Conservation (phyloP, 2,329 filamentous ascomycete species). For the Drechslerella stenobrocha region DNA sequence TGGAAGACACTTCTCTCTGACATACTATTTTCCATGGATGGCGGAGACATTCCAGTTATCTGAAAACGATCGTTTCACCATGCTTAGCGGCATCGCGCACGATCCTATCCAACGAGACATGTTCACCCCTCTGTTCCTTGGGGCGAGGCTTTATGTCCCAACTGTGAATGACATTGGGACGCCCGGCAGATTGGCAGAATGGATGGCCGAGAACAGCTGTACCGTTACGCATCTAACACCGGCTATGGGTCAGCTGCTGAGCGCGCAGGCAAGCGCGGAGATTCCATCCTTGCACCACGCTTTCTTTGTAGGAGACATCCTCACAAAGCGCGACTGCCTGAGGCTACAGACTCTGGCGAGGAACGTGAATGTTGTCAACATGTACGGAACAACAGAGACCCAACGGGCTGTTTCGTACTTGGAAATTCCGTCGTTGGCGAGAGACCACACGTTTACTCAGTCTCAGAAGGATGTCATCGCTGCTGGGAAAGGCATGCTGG, state of each 20-base stretch:
- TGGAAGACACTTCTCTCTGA: conserved; percentile 81
- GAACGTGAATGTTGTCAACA: conserved; percentile 76
- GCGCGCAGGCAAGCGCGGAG: conserved; percentile 76
- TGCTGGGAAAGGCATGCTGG: conserved; percentile 80
- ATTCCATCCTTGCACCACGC: conserved; percentile 77
- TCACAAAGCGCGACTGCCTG: conserved; percentile 81
- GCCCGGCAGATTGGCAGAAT: conserved; percentile 82
- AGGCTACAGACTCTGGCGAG: conserved; percentile 74
- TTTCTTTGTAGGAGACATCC: conserved; percentile 89
- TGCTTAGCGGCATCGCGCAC: conserved; percentile 82
- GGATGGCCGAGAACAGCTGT: conserved; percentile 75
- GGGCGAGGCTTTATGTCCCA: conserved; percentile 76
- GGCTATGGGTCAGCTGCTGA: conserved; percentile 92
- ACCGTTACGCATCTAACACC: conserved; percentile 89
- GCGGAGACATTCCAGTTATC: conserved; percentile 75
- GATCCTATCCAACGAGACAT: conserved; percentile 74
- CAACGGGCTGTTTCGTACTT: conserved; percentile 80
- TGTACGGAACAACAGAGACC: conserved; percentile 88
- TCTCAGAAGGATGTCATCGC: conserved; percentile 73
- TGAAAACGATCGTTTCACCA: conserved; percentile 74
- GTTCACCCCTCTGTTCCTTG: conserved; percentile 86
- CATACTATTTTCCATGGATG: conserved; percentile 94
- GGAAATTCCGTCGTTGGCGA: conserved; percentile 69
- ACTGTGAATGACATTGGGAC: conserved; percentile 75
- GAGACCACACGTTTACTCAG: conserved; percentile 61